Conservation (phyloP, 1,284 basidiomycete species). For the Nidula niveotomentosa region DNA sequence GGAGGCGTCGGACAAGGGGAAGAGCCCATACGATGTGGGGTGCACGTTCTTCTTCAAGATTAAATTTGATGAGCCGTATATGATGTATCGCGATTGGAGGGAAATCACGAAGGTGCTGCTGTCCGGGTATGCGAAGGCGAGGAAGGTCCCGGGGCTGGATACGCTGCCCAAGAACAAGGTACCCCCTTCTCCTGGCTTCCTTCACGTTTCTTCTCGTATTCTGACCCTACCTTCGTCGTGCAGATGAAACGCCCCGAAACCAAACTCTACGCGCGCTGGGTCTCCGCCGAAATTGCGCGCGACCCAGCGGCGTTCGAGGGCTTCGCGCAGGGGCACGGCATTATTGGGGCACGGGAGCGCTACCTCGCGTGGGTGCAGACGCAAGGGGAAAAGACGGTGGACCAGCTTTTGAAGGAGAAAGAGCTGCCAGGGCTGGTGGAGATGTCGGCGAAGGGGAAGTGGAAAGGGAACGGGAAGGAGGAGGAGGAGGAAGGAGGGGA, state of each 20-base stretch:
- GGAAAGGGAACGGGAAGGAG: constrained; percentile 15
- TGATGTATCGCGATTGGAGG: constrained; percentile 98
- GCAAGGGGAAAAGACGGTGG: constrained; percentile 29
- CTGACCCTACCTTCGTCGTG: constrained; percentile 35
- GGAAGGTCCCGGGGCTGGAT: constrained; percentile 9
- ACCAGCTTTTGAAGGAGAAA: no score
- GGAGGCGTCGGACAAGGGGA: constrained; percentile 18
- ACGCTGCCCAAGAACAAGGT: no score
- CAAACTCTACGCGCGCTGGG: constrained; percentile 67
- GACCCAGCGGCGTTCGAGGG: constrained; percentile 64
- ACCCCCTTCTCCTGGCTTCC: no score
- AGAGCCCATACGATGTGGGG: constrained; percentile 69
- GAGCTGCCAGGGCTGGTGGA: constrained; percentile 8
- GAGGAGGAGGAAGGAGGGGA: constrained; percentile 16
- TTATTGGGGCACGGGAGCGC: constrained; percentile 81
- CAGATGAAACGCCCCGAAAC: constrained; percentile 73
- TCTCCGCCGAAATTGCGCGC: constrained; percentile 65
- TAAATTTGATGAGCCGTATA: constrained; percentile 98
- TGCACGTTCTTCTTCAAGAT: constrained; percentile 99
- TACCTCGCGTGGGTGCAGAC: constrained; percentile 75
- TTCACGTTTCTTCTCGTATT: neutral
- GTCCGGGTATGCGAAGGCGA: constrained; percentile 26
- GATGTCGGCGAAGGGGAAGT: constrained; percentile 24
- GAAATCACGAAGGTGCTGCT: constrained; percentile 88
- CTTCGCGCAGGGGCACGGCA: constrained; percentile 75